These are phyloP conservation scores for Pythium brachiatum DNA, from an alignment of 352 stramenopile genomes.

Conservation along the genomic window DNA sequence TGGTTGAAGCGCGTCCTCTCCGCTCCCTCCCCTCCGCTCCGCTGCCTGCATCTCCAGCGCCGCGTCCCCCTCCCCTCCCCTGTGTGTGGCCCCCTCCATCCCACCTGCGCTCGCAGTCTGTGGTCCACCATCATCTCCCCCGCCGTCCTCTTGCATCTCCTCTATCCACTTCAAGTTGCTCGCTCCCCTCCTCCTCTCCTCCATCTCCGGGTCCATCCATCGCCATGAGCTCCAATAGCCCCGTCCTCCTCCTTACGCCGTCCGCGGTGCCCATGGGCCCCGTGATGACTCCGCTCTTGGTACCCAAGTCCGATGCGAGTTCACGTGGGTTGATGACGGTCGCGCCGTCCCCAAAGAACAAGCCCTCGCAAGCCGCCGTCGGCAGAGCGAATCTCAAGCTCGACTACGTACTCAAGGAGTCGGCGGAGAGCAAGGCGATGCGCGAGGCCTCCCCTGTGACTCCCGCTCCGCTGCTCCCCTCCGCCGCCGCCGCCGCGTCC, in stretches of 20 bases:
- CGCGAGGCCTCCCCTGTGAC: conserved; percentile 5
- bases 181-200: background rate
- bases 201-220: background rate
- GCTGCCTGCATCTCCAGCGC: conserved; percentile 1
- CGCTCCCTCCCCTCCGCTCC: conserved; percentile 3
- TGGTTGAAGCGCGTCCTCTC: conserved; percentile 36
- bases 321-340: conserved; percentile 16
- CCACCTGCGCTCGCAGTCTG: conserved; percentile 6
- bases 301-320: conserved; percentile 10
- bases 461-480: background rate
- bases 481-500: background rate
- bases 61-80: conserved; percentile 4
- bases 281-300: conserved; percentile 20
- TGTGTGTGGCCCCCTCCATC: conserved; percentile 16
- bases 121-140: conserved; percentile 15
- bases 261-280: conserved; percentile 19
- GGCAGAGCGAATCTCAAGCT: conserved; percentile 15
- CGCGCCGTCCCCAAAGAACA: conserved; percentile 5
- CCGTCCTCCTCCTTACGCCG: conserved; percentile 25
- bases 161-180: conserved; percentile 18
- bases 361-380: conserved; percentile 10
- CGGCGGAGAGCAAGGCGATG: conserved; percentile 9
- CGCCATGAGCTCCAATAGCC: conserved; percentile 31
- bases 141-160: conserved; percentile 7
- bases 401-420: conserved; percentile 5